A percentile compares a stretch with the other conserved stretches of the same genome.
These are phyloP conservation scores for Paecilomyces dactylethromorphus DNA, from an alignment of 2,329 filamentous ascomycete species.

Conservation along the genomic window DNA sequence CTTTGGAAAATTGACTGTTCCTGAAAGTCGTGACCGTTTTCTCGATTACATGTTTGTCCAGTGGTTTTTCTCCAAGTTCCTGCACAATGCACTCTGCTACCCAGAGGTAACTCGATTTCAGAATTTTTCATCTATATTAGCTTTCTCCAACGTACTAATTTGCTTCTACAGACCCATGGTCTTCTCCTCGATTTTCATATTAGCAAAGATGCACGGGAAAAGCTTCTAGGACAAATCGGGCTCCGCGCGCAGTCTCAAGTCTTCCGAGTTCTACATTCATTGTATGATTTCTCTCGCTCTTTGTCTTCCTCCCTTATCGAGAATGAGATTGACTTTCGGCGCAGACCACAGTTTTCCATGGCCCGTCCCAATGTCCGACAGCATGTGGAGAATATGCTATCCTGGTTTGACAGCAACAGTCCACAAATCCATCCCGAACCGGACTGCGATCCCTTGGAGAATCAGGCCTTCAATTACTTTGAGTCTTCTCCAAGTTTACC, in stretches of 20 bases:
- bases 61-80: conserved; percentile 86
- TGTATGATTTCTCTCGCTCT: conserved; percentile 46
- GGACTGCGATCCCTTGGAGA: conserved; percentile 31
- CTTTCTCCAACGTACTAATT: conserved; percentile 23
- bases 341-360: conserved; percentile 30
- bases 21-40: conserved; percentile 65
- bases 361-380: conserved; percentile 25
- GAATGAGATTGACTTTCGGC: conserved; percentile 41
- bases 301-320: neutral
- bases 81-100: conserved; percentile 76
- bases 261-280: conserved; percentile 64
- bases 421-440: conserved; percentile 1
- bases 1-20: conserved; percentile 64
- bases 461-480: conserved; percentile 4
- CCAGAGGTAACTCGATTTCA: conserved; percentile 61
- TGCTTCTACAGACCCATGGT: conserved; percentile 44
- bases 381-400: conserved; percentile 33
- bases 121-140: conserved; percentile 24
- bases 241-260: conserved; percentile 73
- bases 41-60: conserved; percentile 80
- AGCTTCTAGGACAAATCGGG: conserved; percentile 65
- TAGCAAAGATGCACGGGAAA: conserved; percentile 81
- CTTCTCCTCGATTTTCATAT: conserved; percentile 85
- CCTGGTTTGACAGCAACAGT: conserved; percentile 15
- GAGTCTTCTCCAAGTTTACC: conserved; percentile 11